Percentiles rank a stretch among this genome's conserved stretches.
These are phyloP conservation scores for Lagenaria siceraria DNA, from an alignment of 306 rosid genomes.

Conservation along the genomic window DNA sequence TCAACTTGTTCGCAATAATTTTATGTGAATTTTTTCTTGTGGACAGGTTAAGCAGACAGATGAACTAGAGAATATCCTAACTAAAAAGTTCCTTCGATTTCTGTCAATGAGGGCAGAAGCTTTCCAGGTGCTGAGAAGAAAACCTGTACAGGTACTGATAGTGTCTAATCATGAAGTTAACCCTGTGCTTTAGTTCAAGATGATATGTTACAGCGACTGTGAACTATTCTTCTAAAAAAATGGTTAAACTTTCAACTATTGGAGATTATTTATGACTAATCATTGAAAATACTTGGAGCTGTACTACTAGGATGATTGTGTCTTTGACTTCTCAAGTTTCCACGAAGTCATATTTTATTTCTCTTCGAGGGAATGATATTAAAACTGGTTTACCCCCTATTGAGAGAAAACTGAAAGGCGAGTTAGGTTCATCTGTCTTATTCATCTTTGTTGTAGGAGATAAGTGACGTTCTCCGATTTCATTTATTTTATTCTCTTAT, in stretches of 20 bases:
- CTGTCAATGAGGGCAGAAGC: constrained; percentile 98
- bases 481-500: background rate
- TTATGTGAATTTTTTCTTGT: constrained; percentile 14
- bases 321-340: background rate
- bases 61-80: constrained; percentile 92
- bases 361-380: background rate
- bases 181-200: background rate
- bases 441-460: background rate
- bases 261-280: background rate
- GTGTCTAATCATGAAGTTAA: background rate
- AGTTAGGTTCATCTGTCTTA: background rate
- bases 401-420: background rate
- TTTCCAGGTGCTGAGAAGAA: constrained; percentile 89
- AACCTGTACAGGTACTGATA: constrained; percentile 72
- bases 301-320: background rate
- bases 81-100: constrained; percentile 92
- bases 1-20: constrained; percentile 1
- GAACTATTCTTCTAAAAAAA: background rate
- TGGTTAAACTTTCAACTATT: background rate
- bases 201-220: background rate
- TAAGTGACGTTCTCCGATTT: background rate
- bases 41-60: constrained; percentile 87
- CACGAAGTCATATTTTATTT: background rate
- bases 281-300: background rate
- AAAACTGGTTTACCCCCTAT: background rate